A percentile compares a stretch with the other conserved stretches of the same genome.
Conservation (phyloP, 495 filamentous ascomycete genomes). For the Apodospora peruviana region DNA sequence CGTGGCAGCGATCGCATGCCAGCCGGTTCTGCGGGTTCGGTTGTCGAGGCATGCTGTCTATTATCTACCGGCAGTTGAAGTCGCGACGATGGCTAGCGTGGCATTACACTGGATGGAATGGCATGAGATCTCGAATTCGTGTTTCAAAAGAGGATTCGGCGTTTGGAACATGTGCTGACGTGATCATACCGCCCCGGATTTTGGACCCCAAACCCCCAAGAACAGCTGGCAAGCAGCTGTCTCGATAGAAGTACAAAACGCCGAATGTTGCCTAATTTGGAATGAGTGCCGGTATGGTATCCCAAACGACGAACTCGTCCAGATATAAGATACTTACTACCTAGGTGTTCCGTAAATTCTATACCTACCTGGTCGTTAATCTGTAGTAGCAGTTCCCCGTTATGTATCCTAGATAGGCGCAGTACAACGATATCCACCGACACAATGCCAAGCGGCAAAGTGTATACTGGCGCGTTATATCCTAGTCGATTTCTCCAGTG, state of each 20-base stretch:
- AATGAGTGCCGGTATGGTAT: neutral
- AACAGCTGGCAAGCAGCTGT: neutral
- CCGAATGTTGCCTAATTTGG: neutral
- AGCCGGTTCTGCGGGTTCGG: neutral
- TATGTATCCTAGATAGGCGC: no score
- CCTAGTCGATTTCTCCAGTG: no score
- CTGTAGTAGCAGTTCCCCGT: no score
- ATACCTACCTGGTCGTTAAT: no score
- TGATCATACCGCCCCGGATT: neutral
- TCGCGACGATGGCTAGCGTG: neutral
- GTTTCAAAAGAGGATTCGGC: neutral
- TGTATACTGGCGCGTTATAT: no score
- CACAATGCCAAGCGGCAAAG: no score
- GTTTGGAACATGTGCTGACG: neutral
- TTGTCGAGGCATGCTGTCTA: conserved; percentile 3
- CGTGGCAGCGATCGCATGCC: conserved; percentile 10
- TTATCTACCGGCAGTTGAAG: neutral
- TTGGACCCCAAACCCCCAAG: neutral
- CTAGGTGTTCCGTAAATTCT: no score
- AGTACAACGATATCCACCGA: no score
- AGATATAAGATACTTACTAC: no score
- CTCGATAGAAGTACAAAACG: neutral
- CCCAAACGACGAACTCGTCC: neutral
- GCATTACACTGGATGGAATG: no score
- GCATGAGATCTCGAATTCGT: no score